These are phyloP conservation scores for Skeletonema marinoi DNA, from an alignment of 108 stramenopile species.

Conservation along the genomic window DNA sequence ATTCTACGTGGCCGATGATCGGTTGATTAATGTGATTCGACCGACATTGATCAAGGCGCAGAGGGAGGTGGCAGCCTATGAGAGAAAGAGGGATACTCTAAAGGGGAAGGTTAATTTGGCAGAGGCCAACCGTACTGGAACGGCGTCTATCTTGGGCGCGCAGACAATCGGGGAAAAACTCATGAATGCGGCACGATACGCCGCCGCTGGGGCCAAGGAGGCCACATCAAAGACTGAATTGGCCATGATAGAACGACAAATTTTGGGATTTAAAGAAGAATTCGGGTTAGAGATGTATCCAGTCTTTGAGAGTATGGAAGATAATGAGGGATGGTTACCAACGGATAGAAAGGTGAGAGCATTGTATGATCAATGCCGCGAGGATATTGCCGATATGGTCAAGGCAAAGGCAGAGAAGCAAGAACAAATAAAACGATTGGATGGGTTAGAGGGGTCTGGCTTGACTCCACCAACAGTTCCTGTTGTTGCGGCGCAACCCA, in stretches of 20 bases:
- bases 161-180: constrained; percentile 66
- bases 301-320: constrained; percentile 68
- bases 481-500: background rate
- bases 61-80: constrained; percentile 78
- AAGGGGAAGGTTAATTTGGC: constrained; percentile 63
- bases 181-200: constrained; percentile 71
- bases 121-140: constrained; percentile 50
- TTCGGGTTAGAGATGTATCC: constrained; percentile 71
- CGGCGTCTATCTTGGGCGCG: constrained; percentile 65
- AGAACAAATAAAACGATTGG: constrained; percentile 37
- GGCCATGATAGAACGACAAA: constrained; percentile 58
- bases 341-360: constrained; percentile 76
- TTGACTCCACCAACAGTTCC: constrained; percentile 29
- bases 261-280: constrained; percentile 72
- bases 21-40: constrained; percentile 62
- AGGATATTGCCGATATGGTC: constrained; percentile 64
- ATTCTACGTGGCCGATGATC: constrained; percentile 77
- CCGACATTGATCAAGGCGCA: constrained; percentile 70
- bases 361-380: constrained; percentile 69
- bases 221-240: constrained; percentile 76
- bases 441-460: constrained; percentile 26
- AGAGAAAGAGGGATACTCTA: constrained; percentile 55
- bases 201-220: constrained; percentile 62
- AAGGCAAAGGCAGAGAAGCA: constrained; percentile 45
- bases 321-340: constrained; percentile 75